Evolutionary conservation across 805 yeast genomes (phyloP).

Genomic region (Ogataea kodamae): DNA sequence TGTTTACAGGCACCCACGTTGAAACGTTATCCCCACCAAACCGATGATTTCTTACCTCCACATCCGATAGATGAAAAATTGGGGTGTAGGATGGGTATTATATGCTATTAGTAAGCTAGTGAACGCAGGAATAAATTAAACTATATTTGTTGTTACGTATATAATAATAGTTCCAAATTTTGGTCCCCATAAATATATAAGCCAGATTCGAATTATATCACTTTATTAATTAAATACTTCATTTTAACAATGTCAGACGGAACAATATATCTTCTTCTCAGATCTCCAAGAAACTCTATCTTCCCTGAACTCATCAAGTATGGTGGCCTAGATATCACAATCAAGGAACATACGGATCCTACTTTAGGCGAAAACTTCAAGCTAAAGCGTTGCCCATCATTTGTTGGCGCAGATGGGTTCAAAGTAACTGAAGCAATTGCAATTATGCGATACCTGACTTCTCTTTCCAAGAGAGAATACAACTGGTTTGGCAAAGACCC

Average conservation of each 20-base stretch:
- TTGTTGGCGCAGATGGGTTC: conserved; percentile 1
- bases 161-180: too few species aligned
- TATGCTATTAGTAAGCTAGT: too few species aligned
- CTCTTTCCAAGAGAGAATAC: conserved; percentile 1
- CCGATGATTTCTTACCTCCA: too few species aligned
- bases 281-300: conserved; percentile 3
- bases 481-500: conserved; percentile 4
- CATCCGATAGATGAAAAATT: too few species aligned
- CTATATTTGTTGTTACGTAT: too few species aligned
- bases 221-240: too few species aligned
- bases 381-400: conserved; percentile 1
- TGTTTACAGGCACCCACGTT: too few species aligned
- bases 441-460: conserved; percentile 1
- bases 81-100: too few species aligned
- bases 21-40: too few species aligned
- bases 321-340: conserved; percentile 1
- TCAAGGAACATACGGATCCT: conserved; percentile 1
- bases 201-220: too few species aligned
- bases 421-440: conserved; percentile 2
- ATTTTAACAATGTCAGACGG: conserved; percentile 1
- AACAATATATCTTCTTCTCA: background rate
- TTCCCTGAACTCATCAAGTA: background rate
- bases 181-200: too few species aligned
- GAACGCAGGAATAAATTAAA: too few species aligned
- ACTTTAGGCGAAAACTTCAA: conserved; percentile 1